Conservation (phyloP, 768 basidiomycete genomes). For the Leccinum rimulosum region DNA sequence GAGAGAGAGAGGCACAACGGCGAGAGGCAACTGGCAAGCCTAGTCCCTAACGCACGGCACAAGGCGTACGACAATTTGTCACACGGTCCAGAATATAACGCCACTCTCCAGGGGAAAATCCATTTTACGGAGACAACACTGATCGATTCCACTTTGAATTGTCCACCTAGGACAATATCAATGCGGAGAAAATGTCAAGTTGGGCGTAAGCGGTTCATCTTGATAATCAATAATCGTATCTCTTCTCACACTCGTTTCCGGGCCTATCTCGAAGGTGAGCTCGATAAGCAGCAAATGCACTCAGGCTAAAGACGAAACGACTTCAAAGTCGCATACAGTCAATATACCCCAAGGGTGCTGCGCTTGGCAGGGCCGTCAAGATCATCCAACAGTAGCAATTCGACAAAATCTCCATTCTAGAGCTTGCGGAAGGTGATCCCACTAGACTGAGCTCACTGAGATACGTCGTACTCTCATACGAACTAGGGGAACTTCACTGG, state of each 20-base stretch:
- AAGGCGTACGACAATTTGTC: no score
- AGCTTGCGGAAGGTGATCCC: conserved; percentile 74
- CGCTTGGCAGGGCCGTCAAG: conserved; percentile 69
- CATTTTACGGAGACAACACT: no score
- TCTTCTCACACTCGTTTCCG: background rate
- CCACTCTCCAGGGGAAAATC: no score
- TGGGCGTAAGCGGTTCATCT: background rate
- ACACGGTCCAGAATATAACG: no score
- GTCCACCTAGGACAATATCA: background rate
- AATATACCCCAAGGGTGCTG: conserved; percentile 78
- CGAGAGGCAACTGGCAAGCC: no score
- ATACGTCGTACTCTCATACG: conserved; percentile 82
- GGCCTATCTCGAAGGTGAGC: conserved; percentile 12
- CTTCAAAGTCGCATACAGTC: conserved; percentile 50
- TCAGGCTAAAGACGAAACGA: background rate
- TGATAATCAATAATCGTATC: background rate
- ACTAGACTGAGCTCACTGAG: conserved; percentile 63
- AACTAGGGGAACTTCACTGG: conserved; percentile 77
- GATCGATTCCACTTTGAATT: no score
- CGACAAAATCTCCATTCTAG: conserved; percentile 63
- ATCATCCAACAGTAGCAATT: conserved; percentile 83
- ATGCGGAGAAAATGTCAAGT: background rate
- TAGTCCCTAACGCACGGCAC: no score
- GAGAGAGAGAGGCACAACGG: no score
- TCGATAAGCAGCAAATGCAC: background rate